Base-by-base conservation (phyloP, 2,329 filamentous ascomycete genomes). In the Aaosphaeria pasadenensis region DNA sequence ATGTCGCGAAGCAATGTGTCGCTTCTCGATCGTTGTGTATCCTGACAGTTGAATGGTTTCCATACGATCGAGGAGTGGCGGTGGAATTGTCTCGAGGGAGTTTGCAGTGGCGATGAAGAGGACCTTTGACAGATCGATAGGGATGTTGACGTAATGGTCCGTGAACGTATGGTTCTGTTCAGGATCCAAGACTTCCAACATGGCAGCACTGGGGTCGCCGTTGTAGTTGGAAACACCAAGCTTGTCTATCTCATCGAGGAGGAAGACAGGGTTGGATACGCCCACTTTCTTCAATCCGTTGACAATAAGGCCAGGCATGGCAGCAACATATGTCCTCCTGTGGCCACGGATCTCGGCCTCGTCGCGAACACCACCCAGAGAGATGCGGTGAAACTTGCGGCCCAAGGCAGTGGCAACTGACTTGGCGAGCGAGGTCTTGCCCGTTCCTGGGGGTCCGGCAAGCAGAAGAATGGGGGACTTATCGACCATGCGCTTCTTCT, bases 201-300 rank as follows among this genome's bases (percentile, higher is more conserved):
- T 96, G 6, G 94, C 94, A 24, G 94, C 94, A 17, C 90, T 95
- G 4, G 94, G 94, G 63, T 99, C 94, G 38, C 94, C 94, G 58
- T 99, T 91, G 69, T 94, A 88, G 68, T 92, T 97, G 33, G 89
- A 85, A 50, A 86, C 85, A 54, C 91, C 91, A 52, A 99, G 82
- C 78, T 99, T 99, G 77, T 99, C 94, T 58, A 99, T 96, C 74
- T 99, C 94, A 64, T 99, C 94, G 9, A 99, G 84, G 41, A 99
- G 75, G 73, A 99, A 89, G 48, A 99, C 92, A 0, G 94, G 94
- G 65, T 99, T 99, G 3, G 90, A 84, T 17, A 97, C 92, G 42
- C 91, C 92, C 31, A 95, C 92, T 74, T 97, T 99, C 74, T 94
- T 91, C 47, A 99, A 70, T 0, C 92, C 94, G 67, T 91, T 91